phyloP scores from a whole-genome alignment of 305 asterid genomes.

The Plantago rigida region DNA sequence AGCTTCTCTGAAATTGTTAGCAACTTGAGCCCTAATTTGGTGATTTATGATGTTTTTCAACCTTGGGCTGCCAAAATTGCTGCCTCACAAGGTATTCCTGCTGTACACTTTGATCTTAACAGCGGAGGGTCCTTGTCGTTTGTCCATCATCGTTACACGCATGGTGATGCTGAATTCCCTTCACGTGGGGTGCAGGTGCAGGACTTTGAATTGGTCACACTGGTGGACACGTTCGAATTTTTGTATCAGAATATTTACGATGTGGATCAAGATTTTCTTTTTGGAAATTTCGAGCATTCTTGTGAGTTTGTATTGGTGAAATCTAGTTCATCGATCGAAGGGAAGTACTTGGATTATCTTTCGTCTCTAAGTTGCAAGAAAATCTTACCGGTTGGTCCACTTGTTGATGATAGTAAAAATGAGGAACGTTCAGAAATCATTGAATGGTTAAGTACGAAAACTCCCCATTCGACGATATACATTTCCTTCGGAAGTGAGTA shows the following conservation, averaged over 20 bases:
- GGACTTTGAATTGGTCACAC: not conserved
- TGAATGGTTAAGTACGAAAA: not conserved
- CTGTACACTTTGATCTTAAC: not conserved
- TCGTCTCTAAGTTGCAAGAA: not conserved
- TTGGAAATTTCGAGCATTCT: not conserved
- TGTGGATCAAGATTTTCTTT: not conserved
- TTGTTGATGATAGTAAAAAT: not conserved
- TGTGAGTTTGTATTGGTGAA: not conserved
- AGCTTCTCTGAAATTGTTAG: not conserved
- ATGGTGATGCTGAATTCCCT: not conserved
- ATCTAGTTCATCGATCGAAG: not conserved
- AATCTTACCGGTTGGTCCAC: constrained; percentile 7
- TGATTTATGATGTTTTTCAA: constrained; percentile 1
- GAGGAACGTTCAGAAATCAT: not conserved
- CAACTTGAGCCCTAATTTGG: not conserved
- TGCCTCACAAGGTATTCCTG: not conserved
- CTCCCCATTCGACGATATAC: not conserved
- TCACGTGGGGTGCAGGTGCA: too few relatives aligned
- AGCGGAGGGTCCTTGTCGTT: not conserved
- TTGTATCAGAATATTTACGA: not conserved
- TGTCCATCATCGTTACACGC: constrained; percentile 4
- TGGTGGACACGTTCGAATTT: not conserved
- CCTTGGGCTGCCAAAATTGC: constrained; percentile 8
- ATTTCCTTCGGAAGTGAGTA: constrained; percentile 8
- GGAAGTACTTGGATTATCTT: constrained; percentile 4